These are phyloP conservation scores for Calonectria pteridis DNA, from an alignment of 2,329 filamentous ascomycete genomes.

Conservation along the genomic window DNA sequence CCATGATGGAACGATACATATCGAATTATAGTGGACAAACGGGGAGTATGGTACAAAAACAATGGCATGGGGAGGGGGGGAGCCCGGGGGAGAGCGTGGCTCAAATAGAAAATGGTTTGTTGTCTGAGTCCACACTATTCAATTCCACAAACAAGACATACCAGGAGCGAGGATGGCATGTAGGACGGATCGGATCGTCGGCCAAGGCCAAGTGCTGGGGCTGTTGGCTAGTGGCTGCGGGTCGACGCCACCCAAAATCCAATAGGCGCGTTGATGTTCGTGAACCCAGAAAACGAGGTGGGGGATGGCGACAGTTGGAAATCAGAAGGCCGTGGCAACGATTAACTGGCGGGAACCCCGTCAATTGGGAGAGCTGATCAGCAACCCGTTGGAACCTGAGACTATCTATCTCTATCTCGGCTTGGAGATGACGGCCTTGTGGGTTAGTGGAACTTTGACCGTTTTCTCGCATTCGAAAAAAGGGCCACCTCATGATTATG, in stretches of 20 bases:
- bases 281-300: not conserved
- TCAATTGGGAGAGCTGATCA: not conserved
- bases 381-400: not conserved
- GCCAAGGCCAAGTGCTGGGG: not conserved
- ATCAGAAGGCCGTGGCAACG: not conserved
- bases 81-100: too few relatives aligned
- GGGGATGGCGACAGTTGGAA: not conserved
- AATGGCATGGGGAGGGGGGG: not conserved
- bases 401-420: too few relatives aligned
- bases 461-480: not conserved
- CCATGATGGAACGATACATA: not conserved
- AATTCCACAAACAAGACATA: slow-evolving; percentile 21
- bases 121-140: not conserved
- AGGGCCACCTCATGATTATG: not conserved
- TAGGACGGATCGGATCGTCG: not conserved
- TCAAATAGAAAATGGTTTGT: not conserved
- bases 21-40: not conserved
- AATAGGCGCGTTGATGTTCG: not conserved
- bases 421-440: not conserved
- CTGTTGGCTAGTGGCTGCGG: not conserved
- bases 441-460: not conserved
- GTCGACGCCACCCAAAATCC: not conserved
- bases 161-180: slow-evolving; percentile 33
- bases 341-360: not conserved
- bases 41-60: not conserved